A percentile compares a stretch with the other conserved stretches of the same genome.
phyloP scores from a whole-genome alignment of 2,329 filamentous ascomycete species.

The Xylaria polymorpha region DNA sequence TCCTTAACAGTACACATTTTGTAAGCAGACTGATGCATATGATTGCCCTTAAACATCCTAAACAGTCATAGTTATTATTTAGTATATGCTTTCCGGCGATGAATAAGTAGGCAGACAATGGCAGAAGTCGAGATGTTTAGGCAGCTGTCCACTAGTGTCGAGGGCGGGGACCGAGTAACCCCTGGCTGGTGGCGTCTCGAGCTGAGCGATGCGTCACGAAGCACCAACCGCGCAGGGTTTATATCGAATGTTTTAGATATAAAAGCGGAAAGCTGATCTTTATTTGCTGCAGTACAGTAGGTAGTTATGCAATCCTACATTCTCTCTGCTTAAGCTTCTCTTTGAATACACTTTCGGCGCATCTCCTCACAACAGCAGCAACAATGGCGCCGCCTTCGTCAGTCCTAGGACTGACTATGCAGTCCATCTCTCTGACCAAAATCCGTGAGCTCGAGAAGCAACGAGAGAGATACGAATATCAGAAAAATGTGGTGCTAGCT shows the following conservation, averaged over 20 bases:
- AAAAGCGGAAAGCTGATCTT: not conserved
- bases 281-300: slow-evolving; percentile 1
- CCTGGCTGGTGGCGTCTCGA: slow-evolving; percentile 17
- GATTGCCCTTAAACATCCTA: not conserved
- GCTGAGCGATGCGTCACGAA: slow-evolving; percentile 7
- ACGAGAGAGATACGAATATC: slow-evolving; percentile 40
- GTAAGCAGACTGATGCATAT: not conserved
- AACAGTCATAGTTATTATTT: not conserved
- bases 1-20: not conserved
- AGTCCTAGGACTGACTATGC: slow-evolving; percentile 48
- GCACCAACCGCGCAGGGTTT: not conserved
- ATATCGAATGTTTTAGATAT: not conserved
- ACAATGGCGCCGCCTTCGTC: slow-evolving; percentile 30
- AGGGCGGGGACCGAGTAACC: not conserved
- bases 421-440: slow-evolving; percentile 49
- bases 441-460: slow-evolving; percentile 49
- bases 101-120: not conserved
- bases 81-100: not conserved
- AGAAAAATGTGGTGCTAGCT: slow-evolving; percentile 33
- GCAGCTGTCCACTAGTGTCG: slow-evolving; percentile 11
- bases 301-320: not conserved
- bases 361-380: not conserved
- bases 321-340: not conserved
- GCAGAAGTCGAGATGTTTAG: slow-evolving; percentile 12
- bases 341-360: not conserved